phyloP scores from a whole-genome alignment of 2,329 filamentous ascomycete species.

The Trichoderma endophyticum region DNA sequence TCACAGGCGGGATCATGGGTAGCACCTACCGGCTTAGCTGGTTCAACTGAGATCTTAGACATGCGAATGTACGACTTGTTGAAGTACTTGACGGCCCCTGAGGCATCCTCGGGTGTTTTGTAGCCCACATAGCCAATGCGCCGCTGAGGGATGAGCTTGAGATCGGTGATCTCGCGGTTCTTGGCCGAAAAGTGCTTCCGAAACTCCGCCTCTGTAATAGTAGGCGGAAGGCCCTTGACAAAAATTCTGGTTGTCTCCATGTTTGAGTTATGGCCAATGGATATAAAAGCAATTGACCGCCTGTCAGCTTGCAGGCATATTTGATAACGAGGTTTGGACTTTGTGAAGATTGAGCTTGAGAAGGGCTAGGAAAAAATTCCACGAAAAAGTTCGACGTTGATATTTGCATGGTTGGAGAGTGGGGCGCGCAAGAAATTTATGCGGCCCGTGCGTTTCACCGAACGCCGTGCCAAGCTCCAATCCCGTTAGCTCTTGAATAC shows the following conservation, averaged over 20 bases:
- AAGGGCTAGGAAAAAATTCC: slow-evolving; percentile 7
- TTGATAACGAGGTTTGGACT: background rate
- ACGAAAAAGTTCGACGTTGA: background rate
- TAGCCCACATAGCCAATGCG: slow-evolving; percentile 96
- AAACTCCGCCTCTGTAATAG: slow-evolving; percentile 79
- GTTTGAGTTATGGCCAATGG: slow-evolving; percentile 22
- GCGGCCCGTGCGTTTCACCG: slow-evolving; percentile 15
- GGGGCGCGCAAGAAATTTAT: slow-evolving; percentile 17
- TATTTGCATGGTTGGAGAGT: slow-evolving; percentile 11
- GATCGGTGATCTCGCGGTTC: slow-evolving; percentile 77
- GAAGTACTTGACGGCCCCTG: slow-evolving; percentile 87
- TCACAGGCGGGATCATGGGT: slow-evolving; percentile 5
- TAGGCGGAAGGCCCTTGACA: slow-evolving; percentile 81
- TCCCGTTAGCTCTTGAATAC: background rate
- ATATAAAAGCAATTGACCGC: background rate
- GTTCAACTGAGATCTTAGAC: slow-evolving; percentile 87
- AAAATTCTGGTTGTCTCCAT: slow-evolving; percentile 67
- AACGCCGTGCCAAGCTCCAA: background rate
- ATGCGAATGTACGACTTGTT: slow-evolving; percentile 93
- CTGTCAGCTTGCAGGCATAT: background rate
- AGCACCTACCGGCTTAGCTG: slow-evolving; percentile 70
- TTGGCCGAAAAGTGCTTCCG: slow-evolving; percentile 79
- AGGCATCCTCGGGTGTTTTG: slow-evolving; percentile 75
- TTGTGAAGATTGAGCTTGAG: background rate
- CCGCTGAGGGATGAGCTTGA: slow-evolving; percentile 84